These are phyloP conservation scores for Petunia secreta DNA, from an alignment of 257 asterid species.

Conservation along the genomic window DNA sequence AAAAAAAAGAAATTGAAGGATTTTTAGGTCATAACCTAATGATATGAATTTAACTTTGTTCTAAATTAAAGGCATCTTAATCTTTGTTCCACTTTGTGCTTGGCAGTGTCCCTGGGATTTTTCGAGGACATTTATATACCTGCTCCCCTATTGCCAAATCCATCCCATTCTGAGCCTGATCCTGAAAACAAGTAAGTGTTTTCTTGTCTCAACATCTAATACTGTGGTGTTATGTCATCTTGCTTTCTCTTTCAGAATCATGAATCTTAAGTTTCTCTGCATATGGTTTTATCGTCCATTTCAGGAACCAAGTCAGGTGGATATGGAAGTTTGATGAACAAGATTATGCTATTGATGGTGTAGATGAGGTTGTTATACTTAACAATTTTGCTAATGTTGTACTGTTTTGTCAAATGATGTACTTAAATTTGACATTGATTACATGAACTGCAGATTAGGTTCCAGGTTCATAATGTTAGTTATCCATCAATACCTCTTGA, in stretches of 20 bases:
- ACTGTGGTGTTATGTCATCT: neutral
- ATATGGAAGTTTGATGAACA: slow-evolving; percentile 62
- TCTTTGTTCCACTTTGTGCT: neutral
- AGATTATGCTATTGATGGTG: slow-evolving; percentile 59
- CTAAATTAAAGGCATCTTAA: neutral
- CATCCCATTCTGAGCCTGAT: slow-evolving; percentile 57
- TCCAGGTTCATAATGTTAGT: slow-evolving; percentile 49
- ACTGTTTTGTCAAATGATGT: slow-evolving; percentile 32
- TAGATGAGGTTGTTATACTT: slow-evolving; percentile 62
- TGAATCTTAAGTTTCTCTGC: slow-evolving; percentile 11
- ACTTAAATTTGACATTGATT: slow-evolving; percentile 33
- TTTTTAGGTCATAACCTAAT: neutral
- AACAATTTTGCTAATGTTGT: slow-evolving; percentile 4
- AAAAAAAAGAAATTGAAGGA: neutral
- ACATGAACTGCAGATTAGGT: slow-evolving; percentile 51
- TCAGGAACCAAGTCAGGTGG: slow-evolving; percentile 61
- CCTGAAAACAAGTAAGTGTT: slow-evolving; percentile 61
- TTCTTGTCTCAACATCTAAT: slow-evolving; percentile 18
- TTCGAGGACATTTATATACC: slow-evolving; percentile 73
- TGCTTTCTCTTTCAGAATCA: slow-evolving; percentile 12
- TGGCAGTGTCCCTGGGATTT: slow-evolving; percentile 88
- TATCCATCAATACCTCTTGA: slow-evolving; percentile 76
- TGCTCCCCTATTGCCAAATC: slow-evolving; percentile 40
- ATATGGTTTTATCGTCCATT: slow-evolving; percentile 18
- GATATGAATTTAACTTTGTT: neutral